Conservation (phyloP, 2,329 filamentous ascomycete species). For the Aspergillus pseudonomiae region DNA sequence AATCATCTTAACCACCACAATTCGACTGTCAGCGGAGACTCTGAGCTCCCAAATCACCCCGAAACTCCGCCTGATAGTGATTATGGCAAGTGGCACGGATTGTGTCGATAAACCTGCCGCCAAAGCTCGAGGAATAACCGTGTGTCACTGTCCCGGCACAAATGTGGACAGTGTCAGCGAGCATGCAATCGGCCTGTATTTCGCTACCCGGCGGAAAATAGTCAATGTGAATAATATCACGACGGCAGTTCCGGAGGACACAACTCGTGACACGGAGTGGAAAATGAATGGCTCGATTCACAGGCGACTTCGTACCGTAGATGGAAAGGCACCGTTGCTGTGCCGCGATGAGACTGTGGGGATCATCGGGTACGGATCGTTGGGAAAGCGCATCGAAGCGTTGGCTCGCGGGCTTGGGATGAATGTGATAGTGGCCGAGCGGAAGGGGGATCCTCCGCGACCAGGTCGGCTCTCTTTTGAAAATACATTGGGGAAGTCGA, state of each 20-base stretch:
- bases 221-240: slow-evolving; percentile 36
- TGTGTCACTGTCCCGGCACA: slow-evolving; percentile 51
- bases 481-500: slow-evolving; percentile 31
- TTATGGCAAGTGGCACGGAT: slow-evolving; percentile 53
- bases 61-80: slow-evolving; percentile 41
- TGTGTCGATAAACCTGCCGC: slow-evolving; percentile 50
- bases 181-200: slow-evolving; percentile 55
- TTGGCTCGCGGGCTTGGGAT: slow-evolving; percentile 51
- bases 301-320: slow-evolving; percentile 12
- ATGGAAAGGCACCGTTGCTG: slow-evolving; percentile 43
- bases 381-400: slow-evolving; percentile 38
- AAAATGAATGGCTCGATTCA: neutral
- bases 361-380: slow-evolving; percentile 53
- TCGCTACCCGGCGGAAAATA: slow-evolving; percentile 49
- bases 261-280: neutral
- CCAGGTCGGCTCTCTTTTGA: slow-evolving; percentile 30
- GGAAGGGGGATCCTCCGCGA: slow-evolving; percentile 40
- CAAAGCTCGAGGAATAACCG: slow-evolving; percentile 45
- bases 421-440: slow-evolving; percentile 51
- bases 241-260: neutral
- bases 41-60: slow-evolving; percentile 36
- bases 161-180: slow-evolving; percentile 54
- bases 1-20: slow-evolving; percentile 49
- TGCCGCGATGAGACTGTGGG: slow-evolving; percentile 53
- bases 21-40: slow-evolving; percentile 29